These are phyloP conservation scores for Penicillium cataractarum DNA, from an alignment of 495 filamentous ascomycete species.

Conservation along the genomic window DNA sequence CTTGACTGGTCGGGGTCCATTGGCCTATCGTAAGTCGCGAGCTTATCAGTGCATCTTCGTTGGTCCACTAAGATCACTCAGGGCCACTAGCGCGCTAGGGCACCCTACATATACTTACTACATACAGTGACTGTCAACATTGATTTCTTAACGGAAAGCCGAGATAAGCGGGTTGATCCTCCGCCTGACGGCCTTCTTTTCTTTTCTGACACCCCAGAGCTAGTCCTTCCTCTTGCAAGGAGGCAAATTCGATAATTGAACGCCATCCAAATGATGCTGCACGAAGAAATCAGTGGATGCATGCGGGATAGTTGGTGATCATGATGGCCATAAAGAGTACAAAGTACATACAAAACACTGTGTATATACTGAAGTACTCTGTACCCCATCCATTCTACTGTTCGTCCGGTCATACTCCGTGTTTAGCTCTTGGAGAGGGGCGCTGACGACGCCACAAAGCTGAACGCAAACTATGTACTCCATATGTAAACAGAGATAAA, in stretches of 20 bases:
- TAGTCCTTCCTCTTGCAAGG: slow-evolving; percentile 11
- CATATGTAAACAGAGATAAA: background rate
- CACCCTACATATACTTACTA: background rate
- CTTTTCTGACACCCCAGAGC: background rate
- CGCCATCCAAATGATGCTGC: slow-evolving; percentile 1
- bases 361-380: too few relatives aligned
- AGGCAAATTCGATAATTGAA: slow-evolving; percentile 15
- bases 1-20: background rate
- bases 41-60: slow-evolving; percentile 22
- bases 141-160: background rate
- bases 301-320: background rate
- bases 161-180: slow-evolving; percentile 22
- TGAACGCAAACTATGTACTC: background rate
- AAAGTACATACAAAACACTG: background rate
- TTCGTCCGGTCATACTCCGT: background rate
- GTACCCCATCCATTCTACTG: too few relatives aligned
- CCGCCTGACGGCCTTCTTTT: slow-evolving; percentile 1
- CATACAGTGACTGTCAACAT: background rate
- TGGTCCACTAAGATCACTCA: background rate
- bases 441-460: background rate
- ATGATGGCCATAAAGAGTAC: background rate
- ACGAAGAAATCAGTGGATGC: background rate
- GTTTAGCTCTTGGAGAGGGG: background rate
- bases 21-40: slow-evolving; percentile 16
- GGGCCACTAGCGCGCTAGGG: background rate